Evolutionary conservation across 176 grass and related monocot genomes (phyloP), one percentile per base, ranked within the genome.

Genomic region (Lolium perenne): DNA sequence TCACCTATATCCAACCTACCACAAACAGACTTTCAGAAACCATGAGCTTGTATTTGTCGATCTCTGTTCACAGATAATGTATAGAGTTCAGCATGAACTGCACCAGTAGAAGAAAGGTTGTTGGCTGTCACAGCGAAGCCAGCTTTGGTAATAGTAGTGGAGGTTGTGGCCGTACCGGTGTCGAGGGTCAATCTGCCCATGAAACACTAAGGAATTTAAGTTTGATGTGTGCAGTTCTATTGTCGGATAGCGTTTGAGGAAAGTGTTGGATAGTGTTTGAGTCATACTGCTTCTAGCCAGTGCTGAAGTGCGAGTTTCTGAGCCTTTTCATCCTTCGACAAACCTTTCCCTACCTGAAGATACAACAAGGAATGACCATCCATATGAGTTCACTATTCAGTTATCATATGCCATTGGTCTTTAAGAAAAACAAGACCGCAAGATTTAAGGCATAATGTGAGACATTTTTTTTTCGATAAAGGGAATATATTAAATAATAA

Each of bases 81-180:
- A 48, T 49, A 59, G 73, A 87, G 22, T 76, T 68, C 67, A 40
- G 15, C 43, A 74, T 62, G 76, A 71, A 80, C 53, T 84, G 17
- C 81, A 98, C 93, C 96, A 98, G 75, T 98, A 98, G 83, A 98
- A 98, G 90, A 98, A 98, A 49, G 96, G 96, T 10, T 98, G 90
- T 71, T 88, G 94, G 87, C 96, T 95, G 40, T 92, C 88, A 16
- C 92, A 94, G 70, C 53, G 86, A 67, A 98, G 84, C 96, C 96
- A 98, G 38, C 89, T 67, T 40, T 94, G 81, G 12, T 98, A 98
- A 58, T 98, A 98, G 89, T 87, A 98, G 67, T 92, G 95, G 71
- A 98, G 93, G 82, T 98, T 98, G 71, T 98, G 95, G 15, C 95
- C 95, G 45, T 98, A 98, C 8, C 95, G 93, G 81, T 98, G 95